phyloP scores from a whole-genome alignment of 2,329 filamentous ascomycete genomes.

The Aspergillus clavatus region DNA sequence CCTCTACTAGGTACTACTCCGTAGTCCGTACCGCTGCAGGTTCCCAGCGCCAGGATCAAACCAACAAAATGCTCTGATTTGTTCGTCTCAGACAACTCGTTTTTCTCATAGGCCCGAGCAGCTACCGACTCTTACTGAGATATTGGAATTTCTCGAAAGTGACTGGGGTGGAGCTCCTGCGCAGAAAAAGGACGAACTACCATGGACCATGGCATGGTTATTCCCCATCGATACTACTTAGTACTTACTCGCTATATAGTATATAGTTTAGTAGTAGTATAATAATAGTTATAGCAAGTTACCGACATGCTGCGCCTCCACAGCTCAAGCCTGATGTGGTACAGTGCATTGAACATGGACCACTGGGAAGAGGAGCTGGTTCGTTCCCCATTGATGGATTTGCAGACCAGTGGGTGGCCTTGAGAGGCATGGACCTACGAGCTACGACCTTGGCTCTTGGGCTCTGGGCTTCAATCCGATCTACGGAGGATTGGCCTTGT shows the following conservation, averaged over 20 bases:
- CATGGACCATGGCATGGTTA: too few species aligned
- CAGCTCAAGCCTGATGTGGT: conserved; percentile 11
- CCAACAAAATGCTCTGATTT: not conserved
- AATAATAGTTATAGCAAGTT: not conserved
- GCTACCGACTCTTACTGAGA: not conserved
- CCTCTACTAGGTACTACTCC: not conserved
- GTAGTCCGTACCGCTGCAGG: not conserved
- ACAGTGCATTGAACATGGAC: conserved; percentile 3
- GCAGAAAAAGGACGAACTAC: not conserved
- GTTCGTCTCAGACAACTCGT: not conserved
- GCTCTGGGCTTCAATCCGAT: conserved; percentile 1
- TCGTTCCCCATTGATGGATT: too few species aligned
- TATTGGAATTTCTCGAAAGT: too few species aligned
- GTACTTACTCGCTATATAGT: not conserved
- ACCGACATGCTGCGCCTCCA: conserved; percentile 16
- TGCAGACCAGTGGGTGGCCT: not conserved
- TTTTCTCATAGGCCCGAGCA: not conserved
- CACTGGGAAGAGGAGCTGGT: not conserved
- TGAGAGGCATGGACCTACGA: not conserved
- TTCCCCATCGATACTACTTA: too few species aligned
- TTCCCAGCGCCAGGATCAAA: not conserved
- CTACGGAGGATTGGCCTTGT: conserved; percentile 10
- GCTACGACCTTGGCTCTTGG: too few species aligned
- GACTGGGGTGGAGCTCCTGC: conserved; percentile 15
- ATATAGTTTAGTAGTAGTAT: not conserved